Conservation (phyloP, 345 rosid species). For the Salix udensis region DNA sequence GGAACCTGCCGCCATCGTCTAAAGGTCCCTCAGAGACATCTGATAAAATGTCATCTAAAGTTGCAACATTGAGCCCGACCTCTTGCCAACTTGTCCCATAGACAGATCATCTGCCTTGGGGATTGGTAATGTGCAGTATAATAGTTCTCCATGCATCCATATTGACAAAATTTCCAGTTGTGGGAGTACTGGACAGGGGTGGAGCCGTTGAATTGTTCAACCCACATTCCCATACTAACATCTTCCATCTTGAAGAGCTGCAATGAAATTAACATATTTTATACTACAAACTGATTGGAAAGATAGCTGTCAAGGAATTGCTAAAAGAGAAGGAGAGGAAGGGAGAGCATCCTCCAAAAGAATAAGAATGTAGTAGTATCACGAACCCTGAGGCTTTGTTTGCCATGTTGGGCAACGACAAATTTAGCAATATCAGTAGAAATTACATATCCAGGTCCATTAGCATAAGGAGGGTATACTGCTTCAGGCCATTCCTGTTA, state of each 20-base stretch:
- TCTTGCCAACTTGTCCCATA: slow-evolving; percentile 81
- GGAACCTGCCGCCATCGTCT: not conserved
- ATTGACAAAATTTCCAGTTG: slow-evolving; percentile 93
- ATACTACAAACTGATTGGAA: not conserved
- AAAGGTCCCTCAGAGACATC: not conserved
- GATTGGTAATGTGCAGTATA: slow-evolving; percentile 96
- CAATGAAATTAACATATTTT: slow-evolving; percentile 12
- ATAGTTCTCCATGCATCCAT: slow-evolving; percentile 82
- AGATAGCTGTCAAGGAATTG: not conserved
- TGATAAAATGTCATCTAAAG: slow-evolving; percentile 50
- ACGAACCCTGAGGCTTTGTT: slow-evolving; percentile 66
- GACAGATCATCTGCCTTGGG: slow-evolving; percentile 85
- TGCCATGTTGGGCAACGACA: slow-evolving; percentile 53
- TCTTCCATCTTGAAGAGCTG: slow-evolving; percentile 99
- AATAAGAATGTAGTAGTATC: slow-evolving; percentile 4
- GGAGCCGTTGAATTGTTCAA: slow-evolving; percentile 68
- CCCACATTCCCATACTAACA: slow-evolving; percentile 99
- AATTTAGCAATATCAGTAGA: slow-evolving; percentile 67
- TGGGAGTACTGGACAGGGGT: slow-evolving; percentile 75
- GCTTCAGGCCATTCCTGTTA: slow-evolving; percentile 95
- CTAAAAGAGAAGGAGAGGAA: not conserved
- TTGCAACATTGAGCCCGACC: slow-evolving; percentile 80
- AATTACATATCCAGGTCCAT: slow-evolving; percentile 87
- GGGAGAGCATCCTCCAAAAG: not conserved
- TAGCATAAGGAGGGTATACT: slow-evolving; percentile 92